A percentile compares a stretch with the other conserved stretches of the same genome.
Conservation (phyloP, 2,329 filamentous ascomycete species). For the Cladophialophora immunda region DNA sequence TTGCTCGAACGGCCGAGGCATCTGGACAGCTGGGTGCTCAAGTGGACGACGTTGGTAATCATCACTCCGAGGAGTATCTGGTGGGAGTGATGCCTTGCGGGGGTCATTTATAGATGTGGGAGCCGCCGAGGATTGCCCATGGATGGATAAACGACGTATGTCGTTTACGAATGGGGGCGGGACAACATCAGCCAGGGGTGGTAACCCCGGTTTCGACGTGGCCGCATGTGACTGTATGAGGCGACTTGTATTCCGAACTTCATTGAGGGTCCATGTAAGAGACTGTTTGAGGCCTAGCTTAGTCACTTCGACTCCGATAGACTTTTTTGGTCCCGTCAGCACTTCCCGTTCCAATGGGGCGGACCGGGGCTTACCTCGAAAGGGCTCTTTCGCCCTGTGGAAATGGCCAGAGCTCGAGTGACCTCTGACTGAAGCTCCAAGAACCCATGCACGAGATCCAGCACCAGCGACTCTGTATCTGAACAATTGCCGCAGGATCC, state of each 20-base stretch:
- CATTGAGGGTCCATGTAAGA: constrained; percentile 35
- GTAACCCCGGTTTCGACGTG: constrained; percentile 30
- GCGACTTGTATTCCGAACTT: constrained; percentile 33
- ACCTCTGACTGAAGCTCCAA: constrained; percentile 37
- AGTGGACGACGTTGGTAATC: constrained; percentile 25
- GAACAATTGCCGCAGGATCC: constrained; percentile 35
- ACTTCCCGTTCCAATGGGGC: constrained; percentile 16
- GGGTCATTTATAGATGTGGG: constrained; percentile 32
- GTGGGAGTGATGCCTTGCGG: constrained; percentile 25
- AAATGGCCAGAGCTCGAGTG: constrained; percentile 30
- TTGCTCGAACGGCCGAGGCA: constrained; percentile 41
- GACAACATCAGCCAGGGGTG: constrained; percentile 33
- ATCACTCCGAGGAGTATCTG: constrained; percentile 32
- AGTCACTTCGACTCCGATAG: constrained; percentile 29
- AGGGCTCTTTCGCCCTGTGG: constrained; percentile 23
- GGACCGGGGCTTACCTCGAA: constrained; percentile 29
- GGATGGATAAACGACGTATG: constrained; percentile 27
- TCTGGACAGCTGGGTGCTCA: constrained; percentile 28
- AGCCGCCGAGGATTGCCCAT: constrained; percentile 23
- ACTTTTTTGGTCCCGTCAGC: constrained; percentile 31
- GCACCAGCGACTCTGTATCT: constrained; percentile 32
- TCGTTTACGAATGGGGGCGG: constrained; percentile 28
- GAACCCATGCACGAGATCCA: constrained; percentile 35
- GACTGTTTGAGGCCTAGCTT: constrained; percentile 38
- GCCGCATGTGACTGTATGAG: constrained; percentile 29